A percentile compares a stretch with the other conserved stretches of the same genome.
Conservation (phyloP, 352 stramenopile species). For the Phytopythium ostracodes region DNA sequence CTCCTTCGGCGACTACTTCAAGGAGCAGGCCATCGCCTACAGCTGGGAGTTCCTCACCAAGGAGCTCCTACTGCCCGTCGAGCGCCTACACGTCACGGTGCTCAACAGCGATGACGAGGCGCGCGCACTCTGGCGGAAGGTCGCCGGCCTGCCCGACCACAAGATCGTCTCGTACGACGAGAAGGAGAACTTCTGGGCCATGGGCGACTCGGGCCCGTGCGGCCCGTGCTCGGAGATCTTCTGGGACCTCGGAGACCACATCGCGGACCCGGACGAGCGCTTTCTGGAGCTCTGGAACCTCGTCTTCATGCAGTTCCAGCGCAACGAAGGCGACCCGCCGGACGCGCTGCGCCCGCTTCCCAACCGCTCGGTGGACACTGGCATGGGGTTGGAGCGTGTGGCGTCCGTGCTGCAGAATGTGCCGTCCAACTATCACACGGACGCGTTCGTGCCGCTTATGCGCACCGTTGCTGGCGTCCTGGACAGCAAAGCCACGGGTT, state of each 20-base stretch:
- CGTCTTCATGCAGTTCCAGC: slow-evolving; percentile 98
- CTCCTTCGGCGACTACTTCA: slow-evolving; percentile 98
- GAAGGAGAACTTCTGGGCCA: slow-evolving; percentile 97
- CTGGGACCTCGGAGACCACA: slow-evolving; percentile 87
- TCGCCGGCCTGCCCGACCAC: slow-evolving; percentile 43
- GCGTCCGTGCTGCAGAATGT: slow-evolving; percentile 94
- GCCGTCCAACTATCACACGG: slow-evolving; percentile 96
- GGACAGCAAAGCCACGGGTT: slow-evolving; percentile 20
- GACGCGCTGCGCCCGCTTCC: slow-evolving; percentile 82
- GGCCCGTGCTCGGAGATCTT: slow-evolving; percentile 95
- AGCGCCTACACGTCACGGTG: slow-evolving; percentile 65
- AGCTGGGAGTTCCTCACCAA: slow-evolving; percentile 94
- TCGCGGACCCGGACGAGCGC: slow-evolving; percentile 75
- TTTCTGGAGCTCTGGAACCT: slow-evolving; percentile 97
- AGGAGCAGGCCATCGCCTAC: slow-evolving; percentile 93
- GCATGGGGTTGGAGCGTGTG: slow-evolving; percentile 96
- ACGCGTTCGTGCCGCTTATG: slow-evolving; percentile 94
- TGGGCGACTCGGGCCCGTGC: slow-evolving; percentile 93
- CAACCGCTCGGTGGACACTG: slow-evolving; percentile 94
- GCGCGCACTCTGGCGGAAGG: slow-evolving; percentile 46
- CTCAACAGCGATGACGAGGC: slow-evolving; percentile 62
- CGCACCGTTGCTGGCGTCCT: slow-evolving; percentile 36
- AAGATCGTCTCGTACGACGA: slow-evolving; percentile 69
- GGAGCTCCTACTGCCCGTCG: slow-evolving; percentile 60
- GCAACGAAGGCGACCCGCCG: slow-evolving; percentile 59